Evolutionary conservation across 768 basidiomycete species (phyloP).

Genomic region (Erythrobasidium yunnanense): DNA sequence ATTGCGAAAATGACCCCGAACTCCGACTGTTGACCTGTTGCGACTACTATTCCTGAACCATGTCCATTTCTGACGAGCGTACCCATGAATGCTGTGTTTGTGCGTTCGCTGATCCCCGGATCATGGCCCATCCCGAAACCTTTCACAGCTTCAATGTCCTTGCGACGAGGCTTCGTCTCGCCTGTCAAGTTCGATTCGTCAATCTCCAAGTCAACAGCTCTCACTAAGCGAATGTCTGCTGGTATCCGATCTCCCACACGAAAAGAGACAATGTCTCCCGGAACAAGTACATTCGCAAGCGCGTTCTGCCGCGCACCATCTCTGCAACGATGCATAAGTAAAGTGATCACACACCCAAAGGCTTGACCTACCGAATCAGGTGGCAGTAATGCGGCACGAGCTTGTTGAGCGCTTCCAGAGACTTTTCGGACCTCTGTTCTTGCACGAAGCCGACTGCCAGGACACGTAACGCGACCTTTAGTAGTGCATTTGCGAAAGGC

Average conservation of each 20-base stretch:
- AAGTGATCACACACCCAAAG: background rate
- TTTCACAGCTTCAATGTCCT: slow-evolving; percentile 52
- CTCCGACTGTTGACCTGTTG: slow-evolving; percentile 72
- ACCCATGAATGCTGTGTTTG: slow-evolving; percentile 89
- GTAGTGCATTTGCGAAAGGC: background rate
- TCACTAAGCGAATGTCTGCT: slow-evolving; percentile 74
- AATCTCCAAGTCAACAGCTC: slow-evolving; percentile 76
- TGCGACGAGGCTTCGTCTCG: slow-evolving; percentile 70
- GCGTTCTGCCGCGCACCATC: slow-evolving; percentile 62
- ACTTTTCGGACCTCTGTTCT: slow-evolving; percentile 86
- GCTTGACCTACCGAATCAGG: slow-evolving; percentile 52
- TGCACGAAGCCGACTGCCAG: slow-evolving; percentile 92
- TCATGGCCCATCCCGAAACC: slow-evolving; percentile 44
- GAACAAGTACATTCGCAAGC: slow-evolving; percentile 94
- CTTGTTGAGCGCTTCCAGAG: slow-evolving; percentile 86
- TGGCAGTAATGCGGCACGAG: slow-evolving; percentile 95
- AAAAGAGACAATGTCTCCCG: slow-evolving; percentile 83
- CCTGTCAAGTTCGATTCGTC: slow-evolving; percentile 93
- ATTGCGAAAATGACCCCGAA: slow-evolving; percentile 94
- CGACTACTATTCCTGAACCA: slow-evolving; percentile 77
- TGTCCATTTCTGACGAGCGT: slow-evolving; percentile 82
- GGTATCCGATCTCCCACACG: slow-evolving; percentile 85
- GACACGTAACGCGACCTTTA: background rate
- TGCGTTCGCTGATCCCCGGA: slow-evolving; percentile 62
- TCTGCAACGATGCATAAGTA: slow-evolving; percentile 32